These are phyloP conservation scores for Candida nonsorbophila DNA, from an alignment of 805 yeast genomes.

Conservation along the genomic window DNA sequence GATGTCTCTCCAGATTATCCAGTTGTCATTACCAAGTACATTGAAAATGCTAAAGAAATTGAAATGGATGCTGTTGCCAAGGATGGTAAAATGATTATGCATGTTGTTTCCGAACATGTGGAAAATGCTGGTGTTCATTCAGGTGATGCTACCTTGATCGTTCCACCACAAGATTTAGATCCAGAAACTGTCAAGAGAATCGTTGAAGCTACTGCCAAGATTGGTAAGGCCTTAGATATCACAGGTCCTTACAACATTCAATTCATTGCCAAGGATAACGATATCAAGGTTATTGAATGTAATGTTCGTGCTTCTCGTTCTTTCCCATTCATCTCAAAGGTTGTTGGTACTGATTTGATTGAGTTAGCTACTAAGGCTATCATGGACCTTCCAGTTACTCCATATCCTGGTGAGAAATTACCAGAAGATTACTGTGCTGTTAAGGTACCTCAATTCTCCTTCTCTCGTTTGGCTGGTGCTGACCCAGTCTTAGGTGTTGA, in stretches of 20 bases:
- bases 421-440: slow-evolving; percentile 82
- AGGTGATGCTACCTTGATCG: slow-evolving; percentile 93
- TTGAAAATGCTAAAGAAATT: slow-evolving; percentile 93
- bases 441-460: slow-evolving; percentile 97
- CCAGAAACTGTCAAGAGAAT: slow-evolving; percentile 88
- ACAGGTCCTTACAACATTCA: slow-evolving; percentile 99
- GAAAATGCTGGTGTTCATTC: slow-evolving; percentile 99
- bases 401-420: slow-evolving; percentile 84
- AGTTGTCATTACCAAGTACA: slow-evolving; percentile 93
- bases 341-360: slow-evolving; percentile 88
- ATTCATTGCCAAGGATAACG: slow-evolving; percentile 63
- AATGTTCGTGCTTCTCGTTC: slow-evolving; percentile 98
- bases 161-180: slow-evolving; percentile 86
- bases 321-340: slow-evolving; percentile 98
- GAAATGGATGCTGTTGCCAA: slow-evolving; percentile 96
- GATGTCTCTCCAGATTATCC: slow-evolving; percentile 98
- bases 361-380: slow-evolving; percentile 91
- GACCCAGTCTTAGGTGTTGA: slow-evolving; percentile 99
- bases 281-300: slow-evolving; percentile 94
- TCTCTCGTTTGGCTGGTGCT: slow-evolving; percentile 98
- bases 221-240: slow-evolving; percentile 89
- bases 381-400: slow-evolving; percentile 75
- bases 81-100: slow-evolving; percentile 83
- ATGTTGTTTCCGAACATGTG: slow-evolving; percentile 95
- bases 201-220: slow-evolving; percentile 91